Percentiles rank a stretch among this genome's conserved stretches.
phyloP scores from a whole-genome alignment of 495 filamentous ascomycete species.

The Aspergillus bertholletiae region DNA sequence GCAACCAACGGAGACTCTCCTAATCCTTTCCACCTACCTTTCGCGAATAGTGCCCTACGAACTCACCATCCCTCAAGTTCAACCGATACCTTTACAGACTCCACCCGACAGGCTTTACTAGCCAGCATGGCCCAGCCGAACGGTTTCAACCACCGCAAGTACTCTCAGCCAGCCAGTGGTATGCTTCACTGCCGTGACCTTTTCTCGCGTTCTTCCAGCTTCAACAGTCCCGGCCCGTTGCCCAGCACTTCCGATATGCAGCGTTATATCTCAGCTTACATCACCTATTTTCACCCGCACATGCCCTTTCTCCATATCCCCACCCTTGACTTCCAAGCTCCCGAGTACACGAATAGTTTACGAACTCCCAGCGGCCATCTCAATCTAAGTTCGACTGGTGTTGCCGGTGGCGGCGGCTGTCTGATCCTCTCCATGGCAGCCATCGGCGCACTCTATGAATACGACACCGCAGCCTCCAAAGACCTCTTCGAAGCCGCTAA shows the following conservation, averaged over 20 bases:
- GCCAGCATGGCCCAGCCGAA: slow-evolving; percentile 74
- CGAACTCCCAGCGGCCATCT: slow-evolving; percentile 49
- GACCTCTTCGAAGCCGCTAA: slow-evolving; percentile 91
- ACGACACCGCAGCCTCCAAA: slow-evolving; percentile 72
- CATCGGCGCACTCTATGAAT: slow-evolving; percentile 92
- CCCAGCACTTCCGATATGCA: slow-evolving; percentile 91
- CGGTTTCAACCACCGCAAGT: slow-evolving; percentile 71
- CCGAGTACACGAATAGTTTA: slow-evolving; percentile 60
- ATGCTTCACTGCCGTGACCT: slow-evolving; percentile 40
- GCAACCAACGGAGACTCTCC: slow-evolving; percentile 54
- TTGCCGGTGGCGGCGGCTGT: slow-evolving; percentile 80
- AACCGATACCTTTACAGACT: slow-evolving; percentile 86
- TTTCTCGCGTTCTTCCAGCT: slow-evolving; percentile 42
- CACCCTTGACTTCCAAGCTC: slow-evolving; percentile 84
- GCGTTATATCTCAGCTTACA: slow-evolving; percentile 87
- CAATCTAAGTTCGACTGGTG: slow-evolving; percentile 57
- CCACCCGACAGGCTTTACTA: slow-evolving; percentile 84
- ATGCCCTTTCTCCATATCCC: slow-evolving; percentile 90
- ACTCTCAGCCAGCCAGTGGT: slow-evolving; percentile 65
- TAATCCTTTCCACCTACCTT: slow-evolving; percentile 51
- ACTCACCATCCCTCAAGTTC: slow-evolving; percentile 62
- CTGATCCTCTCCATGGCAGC: slow-evolving; percentile 94
- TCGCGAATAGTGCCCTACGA: slow-evolving; percentile 53
- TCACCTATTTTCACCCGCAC: slow-evolving; percentile 93
- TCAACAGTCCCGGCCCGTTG: slow-evolving; percentile 54